Base-by-base conservation (phyloP, 2,329 filamentous ascomycete species). In the Arthrobotrys musiformis region DNA sequence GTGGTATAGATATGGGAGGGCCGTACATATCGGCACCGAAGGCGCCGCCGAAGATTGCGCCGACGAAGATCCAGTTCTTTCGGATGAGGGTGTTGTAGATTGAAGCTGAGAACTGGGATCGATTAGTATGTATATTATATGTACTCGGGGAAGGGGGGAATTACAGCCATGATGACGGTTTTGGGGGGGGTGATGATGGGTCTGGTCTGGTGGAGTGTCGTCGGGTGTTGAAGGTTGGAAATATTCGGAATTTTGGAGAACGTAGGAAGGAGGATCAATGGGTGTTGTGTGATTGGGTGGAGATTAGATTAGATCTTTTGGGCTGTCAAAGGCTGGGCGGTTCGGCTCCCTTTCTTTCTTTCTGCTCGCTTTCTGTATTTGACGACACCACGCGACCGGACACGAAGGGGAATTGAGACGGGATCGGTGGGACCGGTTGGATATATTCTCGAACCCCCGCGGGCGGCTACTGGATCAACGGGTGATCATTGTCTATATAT, bases 21-120 rank as follows among this genome's bases (percentile, higher is more conserved):
- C 86, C 92, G 83, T 89, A 99, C 95, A 99, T 88, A 87, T 98
- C 93, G 84, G 97, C 93, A 79, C 88, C 92, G 83, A 99, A 99
- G 81, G 94, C 94, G 80, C 90, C 88, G 81, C 87, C 89, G 84
- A 99, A 99, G 83, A 99, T 92, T 80, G 90, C 88, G 81, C 89
- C 91, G 82, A 99, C 87, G 89, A 97, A 97, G 84, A 91, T 87
- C 82, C 88, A 91, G 88, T 99, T 99, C 84, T 89, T 90, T 85
- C 91, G 90, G 88, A 98, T 91, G 81, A 98, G 82, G 83, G 89
- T 85, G 87, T 95, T 98, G 85, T 80, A 81, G 78, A 81, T 81
- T 44, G 78, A 58, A 24, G 70, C 46, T 54, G 80, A 26, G 77
- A 80, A 56, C 80, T 81, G 50, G 17, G 17, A 19, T 46, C 37